Base-by-base conservation (phyloP, 257 asterid genomes). In the Scutellaria barbata region DNA sequence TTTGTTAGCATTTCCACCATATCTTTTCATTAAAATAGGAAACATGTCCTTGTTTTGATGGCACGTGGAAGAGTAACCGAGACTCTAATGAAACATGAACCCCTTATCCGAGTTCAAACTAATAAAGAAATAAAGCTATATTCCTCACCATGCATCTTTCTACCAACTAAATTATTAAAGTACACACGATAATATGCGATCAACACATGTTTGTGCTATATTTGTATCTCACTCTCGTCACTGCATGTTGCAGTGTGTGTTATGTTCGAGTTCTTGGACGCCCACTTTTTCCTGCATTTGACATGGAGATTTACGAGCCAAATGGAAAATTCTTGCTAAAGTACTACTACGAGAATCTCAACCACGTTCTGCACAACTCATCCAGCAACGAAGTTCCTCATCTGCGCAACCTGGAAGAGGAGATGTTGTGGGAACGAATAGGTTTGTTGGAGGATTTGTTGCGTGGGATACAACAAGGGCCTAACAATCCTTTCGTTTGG, bases 211-310 rank as follows among this genome's bases (percentile, higher is more conserved):
- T 11, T 55, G 43, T 25, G 40, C 16, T n/a, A 68, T 51, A 10
- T 30, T 4, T 53, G 25, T n/a, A 17, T 40, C 64, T 67, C 45
- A 16, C 18, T 22, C 25, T 22, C 25, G 2, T 22, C 25, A 22
- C 0, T 22, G 35, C 35, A 30, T 30, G 35, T 10, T 79, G 83
- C 88, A 93, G 97, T 41, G 87, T 93, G 72, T 71, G 85, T 67
- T 78, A 85, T 66, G 90, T 90, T 53, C 83, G 89, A 51, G 89
- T 79, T 58, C 46, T 83, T 25, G 96, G 96, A 6, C 84, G 83
- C 7, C 85, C 95, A 2, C 81, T 87, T 43, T 79, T 64, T 51
- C 94, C 94, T 16, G 92, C 95, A 48, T 87, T 93, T 42, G 79
- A 80, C 20, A 16, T 76, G 13, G 84, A 88, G 64, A 54, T 74